phyloP scores from a whole-genome alignment of 2,329 filamentous ascomycete species.

The Knoxdaviesia proteae region DNA sequence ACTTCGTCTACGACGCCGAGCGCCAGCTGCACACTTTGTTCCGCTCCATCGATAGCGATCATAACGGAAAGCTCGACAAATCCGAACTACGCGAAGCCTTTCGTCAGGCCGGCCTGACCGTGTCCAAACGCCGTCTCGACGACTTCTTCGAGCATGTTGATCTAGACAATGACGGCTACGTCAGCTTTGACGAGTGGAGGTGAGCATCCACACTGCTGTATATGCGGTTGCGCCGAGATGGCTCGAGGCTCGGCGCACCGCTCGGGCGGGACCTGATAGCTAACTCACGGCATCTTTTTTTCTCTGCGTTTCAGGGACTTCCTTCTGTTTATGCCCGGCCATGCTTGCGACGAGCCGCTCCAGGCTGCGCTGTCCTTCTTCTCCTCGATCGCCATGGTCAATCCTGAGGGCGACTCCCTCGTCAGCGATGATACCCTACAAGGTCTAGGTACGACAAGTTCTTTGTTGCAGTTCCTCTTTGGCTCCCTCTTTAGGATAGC shows the following conservation, averaged over 20 bases:
- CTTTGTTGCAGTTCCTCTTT: constrained; percentile 53
- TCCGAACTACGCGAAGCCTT: constrained; percentile 68
- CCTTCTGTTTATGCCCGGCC: constrained; percentile 62
- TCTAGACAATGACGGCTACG: constrained; percentile 66
- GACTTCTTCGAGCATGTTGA: constrained; percentile 84
- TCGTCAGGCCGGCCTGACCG: constrained; percentile 52
- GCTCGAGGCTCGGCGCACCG: too few species aligned
- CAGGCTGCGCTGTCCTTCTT: constrained; percentile 80
- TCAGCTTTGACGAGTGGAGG: constrained; percentile 94
- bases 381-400: constrained; percentile 70
- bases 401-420: constrained; percentile 80
- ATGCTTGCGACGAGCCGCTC: constrained; percentile 46
- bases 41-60: constrained; percentile 64
- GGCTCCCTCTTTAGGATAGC: constrained; percentile 44
- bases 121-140: constrained; percentile 57
- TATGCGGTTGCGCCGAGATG: not conserved
- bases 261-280: too few species aligned
- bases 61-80: constrained; percentile 71
- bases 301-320: constrained; percentile 45
- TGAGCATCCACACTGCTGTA: constrained; percentile 25
- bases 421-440: constrained; percentile 80
- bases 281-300: not conserved
- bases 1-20: constrained; percentile 76
- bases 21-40: constrained; percentile 66
- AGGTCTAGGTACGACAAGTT: constrained; percentile 73